These are phyloP conservation scores for Ampelomyces quisqualis DNA, from an alignment of 2,329 filamentous ascomycete genomes.

Conservation along the genomic window DNA sequence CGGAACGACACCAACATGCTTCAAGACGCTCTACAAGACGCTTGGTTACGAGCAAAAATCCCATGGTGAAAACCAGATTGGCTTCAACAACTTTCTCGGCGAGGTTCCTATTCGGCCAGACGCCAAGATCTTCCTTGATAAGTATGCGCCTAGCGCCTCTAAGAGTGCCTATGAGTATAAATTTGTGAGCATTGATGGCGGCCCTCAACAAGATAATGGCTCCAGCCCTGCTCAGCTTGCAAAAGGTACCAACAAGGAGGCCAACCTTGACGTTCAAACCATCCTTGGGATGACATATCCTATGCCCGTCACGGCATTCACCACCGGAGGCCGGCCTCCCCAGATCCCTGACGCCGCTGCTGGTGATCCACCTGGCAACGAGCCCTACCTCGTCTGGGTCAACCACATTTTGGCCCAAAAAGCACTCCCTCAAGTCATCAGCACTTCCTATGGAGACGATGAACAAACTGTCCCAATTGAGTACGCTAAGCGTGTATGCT, in stretches of 20 bases:
- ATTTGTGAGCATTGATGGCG: constrained; percentile 13
- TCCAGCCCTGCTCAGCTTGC: constrained; percentile 11
- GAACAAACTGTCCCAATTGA: constrained; percentile 52
- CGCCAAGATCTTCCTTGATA: constrained; percentile 10
- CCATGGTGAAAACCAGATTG: constrained; percentile 8
- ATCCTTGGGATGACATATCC: constrained; percentile 55
- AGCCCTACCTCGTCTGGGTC: constrained; percentile 60
- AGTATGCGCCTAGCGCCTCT: constrained; percentile 11
- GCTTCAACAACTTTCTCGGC: constrained; percentile 1
- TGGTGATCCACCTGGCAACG: constrained; percentile 64
- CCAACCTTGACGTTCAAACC: constrained; percentile 55
- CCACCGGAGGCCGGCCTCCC: constrained; percentile 56
- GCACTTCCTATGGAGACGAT: constrained; percentile 62
- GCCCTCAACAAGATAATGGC: constrained; percentile 10
- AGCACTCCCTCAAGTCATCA: constrained; percentile 58
- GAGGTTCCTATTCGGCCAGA: constrained; percentile 25
- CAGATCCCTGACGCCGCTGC: constrained; percentile 49
- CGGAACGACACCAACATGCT: constrained; percentile 46
- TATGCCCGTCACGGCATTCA: constrained; percentile 56
- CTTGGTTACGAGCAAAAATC: constrained; percentile 25
- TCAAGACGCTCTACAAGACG: constrained; percentile 41
- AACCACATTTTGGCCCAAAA: constrained; percentile 49
- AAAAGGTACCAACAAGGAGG: constrained; percentile 10
- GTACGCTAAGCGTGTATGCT: constrained; percentile 53
- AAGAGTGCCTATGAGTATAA: constrained; percentile 13